These are phyloP conservation scores for Moringa oleifera DNA, from an alignment of 345 rosid genomes.

Conservation along the genomic window DNA sequence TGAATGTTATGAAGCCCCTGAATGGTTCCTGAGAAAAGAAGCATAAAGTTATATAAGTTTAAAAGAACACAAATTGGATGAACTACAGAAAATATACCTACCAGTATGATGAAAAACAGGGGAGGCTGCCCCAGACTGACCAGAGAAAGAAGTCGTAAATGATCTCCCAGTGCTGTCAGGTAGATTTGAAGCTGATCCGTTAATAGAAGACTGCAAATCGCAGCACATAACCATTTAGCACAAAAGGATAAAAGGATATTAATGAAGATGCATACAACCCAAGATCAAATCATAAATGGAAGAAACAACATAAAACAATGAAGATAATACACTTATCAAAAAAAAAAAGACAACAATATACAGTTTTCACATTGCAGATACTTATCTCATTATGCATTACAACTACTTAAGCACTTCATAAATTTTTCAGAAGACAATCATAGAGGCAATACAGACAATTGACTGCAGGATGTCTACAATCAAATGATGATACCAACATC, in stretches of 20 bases:
- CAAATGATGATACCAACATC: not conserved
- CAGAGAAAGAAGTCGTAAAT: conserved; percentile 78
- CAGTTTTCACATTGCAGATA: not conserved
- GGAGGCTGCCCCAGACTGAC: conserved; percentile 89
- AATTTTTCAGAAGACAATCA: not conserved
- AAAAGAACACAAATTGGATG: conserved; percentile 6
- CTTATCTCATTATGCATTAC: too few species aligned
- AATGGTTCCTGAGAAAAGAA: conserved; percentile 52
- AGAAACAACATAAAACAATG: not conserved
- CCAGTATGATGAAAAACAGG: conserved; percentile 78
- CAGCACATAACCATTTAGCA: conserved; percentile 11
- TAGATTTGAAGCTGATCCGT: conserved; percentile 84
- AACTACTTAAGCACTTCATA: too few species aligned
- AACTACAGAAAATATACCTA: conserved; percentile 27
- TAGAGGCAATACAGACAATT: not conserved
- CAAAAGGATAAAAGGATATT: not conserved
- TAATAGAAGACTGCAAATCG: conserved; percentile 73
- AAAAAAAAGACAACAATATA: too few species aligned
- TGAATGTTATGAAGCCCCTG: conserved; percentile 90
- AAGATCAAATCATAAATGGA: not conserved
- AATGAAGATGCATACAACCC: not conserved
- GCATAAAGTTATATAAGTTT: conserved; percentile 7
- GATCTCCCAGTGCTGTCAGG: conserved; percentile 75
- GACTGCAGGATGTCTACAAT: not conserved
- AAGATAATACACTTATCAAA: not conserved